A percentile compares a stretch with the other conserved stretches of the same genome.
Conservation (phyloP, 2,329 filamentous ascomycete genomes). For the Penicillium hordei region DNA sequence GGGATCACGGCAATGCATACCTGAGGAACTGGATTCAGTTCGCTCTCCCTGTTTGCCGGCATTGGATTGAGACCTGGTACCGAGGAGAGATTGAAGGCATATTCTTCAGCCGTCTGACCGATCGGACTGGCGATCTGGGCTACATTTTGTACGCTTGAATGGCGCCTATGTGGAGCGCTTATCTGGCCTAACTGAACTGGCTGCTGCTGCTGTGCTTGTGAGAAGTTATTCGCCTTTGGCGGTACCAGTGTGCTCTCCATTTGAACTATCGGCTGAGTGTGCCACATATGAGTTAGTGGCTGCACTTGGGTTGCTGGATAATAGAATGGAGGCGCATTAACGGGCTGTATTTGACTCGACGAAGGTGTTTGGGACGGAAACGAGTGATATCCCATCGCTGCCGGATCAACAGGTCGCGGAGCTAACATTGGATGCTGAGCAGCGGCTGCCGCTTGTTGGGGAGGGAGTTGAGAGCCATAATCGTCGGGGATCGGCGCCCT, state of each 20-base stretch:
- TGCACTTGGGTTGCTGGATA: slow-evolving; percentile 19
- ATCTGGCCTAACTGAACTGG: not conserved
- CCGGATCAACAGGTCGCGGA: slow-evolving; percentile 28
- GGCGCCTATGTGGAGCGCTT: not conserved
- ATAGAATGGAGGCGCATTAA: slow-evolving; percentile 15
- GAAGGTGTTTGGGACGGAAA: slow-evolving; percentile 5
- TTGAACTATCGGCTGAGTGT: slow-evolving; percentile 3
- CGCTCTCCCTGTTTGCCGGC: not conserved
- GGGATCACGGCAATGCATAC: not conserved
- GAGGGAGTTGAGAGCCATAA: slow-evolving; percentile 22
- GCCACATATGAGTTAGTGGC: slow-evolving; percentile 10
- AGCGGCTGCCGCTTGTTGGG: slow-evolving; percentile 31
- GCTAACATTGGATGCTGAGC: slow-evolving; percentile 38
- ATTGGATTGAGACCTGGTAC: not conserved
- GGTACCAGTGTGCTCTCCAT: not conserved
- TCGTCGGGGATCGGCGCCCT: slow-evolving; percentile 20
- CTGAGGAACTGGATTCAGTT: not conserved
- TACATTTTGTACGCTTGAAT: not conserved
- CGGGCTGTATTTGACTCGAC: not conserved
- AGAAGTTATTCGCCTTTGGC: not conserved
- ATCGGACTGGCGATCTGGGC: not conserved
- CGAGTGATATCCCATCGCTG: slow-evolving; percentile 13
- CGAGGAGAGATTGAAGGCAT: slow-evolving; percentile 4
- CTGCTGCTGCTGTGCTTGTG: slow-evolving; percentile 1
- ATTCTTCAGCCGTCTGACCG: slow-evolving; percentile 3